phyloP scores from a whole-genome alignment of 2,329 filamentous ascomycete species.

The Verticillium isaacii region DNA sequence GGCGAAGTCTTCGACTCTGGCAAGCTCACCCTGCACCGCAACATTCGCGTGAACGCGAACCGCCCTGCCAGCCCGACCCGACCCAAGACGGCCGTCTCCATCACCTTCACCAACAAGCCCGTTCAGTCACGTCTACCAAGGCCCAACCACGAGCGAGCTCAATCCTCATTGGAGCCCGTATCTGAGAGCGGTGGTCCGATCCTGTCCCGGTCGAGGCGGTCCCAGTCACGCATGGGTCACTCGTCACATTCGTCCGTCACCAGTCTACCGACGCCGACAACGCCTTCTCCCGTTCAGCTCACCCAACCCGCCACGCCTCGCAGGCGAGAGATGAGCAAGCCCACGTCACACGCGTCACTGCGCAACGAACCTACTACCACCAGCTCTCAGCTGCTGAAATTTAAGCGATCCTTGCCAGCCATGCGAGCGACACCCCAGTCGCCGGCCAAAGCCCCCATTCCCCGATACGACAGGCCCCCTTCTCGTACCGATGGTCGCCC shows the following conservation, averaged over 20 bases:
- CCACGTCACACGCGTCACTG: conserved; percentile 48
- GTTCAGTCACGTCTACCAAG: conserved; percentile 71
- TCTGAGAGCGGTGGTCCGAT: conserved; percentile 81
- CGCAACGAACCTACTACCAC: conserved; percentile 60
- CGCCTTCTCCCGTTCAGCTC: conserved; percentile 48
- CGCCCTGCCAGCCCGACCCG: conserved; percentile 65
- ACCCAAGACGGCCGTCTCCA: conserved; percentile 70
- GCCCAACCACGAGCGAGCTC: conserved; percentile 66
- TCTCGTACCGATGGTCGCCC: conserved; percentile 52
- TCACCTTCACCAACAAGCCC: conserved; percentile 88
- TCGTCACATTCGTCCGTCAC: conserved; percentile 64
- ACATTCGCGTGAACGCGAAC: conserved; percentile 79
- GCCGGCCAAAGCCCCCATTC: conserved; percentile 41
- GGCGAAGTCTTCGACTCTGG: conserved; percentile 75
- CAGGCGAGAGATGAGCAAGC: conserved; percentile 53
- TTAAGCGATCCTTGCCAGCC: conserved; percentile 61
- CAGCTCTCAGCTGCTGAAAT: conserved; percentile 57
- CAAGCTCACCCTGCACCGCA: conserved; percentile 83
- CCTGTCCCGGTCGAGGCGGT: conserved; percentile 49
- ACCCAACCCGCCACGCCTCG: conserved; percentile 55
- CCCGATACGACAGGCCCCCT: conserved; percentile 52
- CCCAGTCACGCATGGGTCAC: conserved; percentile 65
- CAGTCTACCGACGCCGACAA: conserved; percentile 57
- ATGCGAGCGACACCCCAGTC: conserved; percentile 45
- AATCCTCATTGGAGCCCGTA: conserved; percentile 82